A percentile compares a stretch with the other conserved stretches of the same genome.
phyloP scores from a whole-genome alignment of 1,139 yeast species.

The Hyphopichia khmerensis region DNA sequence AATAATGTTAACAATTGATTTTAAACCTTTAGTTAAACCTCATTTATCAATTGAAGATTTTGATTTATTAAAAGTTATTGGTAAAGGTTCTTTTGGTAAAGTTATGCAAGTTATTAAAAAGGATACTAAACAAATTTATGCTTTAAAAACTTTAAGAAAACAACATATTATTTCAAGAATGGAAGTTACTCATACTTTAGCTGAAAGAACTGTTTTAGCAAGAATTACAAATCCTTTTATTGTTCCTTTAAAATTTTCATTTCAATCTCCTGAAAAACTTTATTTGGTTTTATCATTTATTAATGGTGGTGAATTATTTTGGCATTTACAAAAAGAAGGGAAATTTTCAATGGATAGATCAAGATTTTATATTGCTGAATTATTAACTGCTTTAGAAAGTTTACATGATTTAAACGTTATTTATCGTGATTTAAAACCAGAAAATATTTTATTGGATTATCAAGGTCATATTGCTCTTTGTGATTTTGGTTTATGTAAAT shows the following conservation, averaged over 20 bases:
- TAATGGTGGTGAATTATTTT: conserved; percentile 96
- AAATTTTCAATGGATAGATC: conserved; percentile 91
- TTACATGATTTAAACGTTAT: conserved; percentile 91
- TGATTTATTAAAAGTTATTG: conserved; percentile 89
- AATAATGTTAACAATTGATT: conserved; percentile 71
- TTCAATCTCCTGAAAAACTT: conserved; percentile 92
- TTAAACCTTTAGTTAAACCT: conserved; percentile 65
- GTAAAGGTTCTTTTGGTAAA: conserved; percentile 97
- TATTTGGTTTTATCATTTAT: conserved; percentile 89
- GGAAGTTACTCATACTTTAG: conserved; percentile 94
- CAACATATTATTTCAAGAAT: conserved; percentile 91
- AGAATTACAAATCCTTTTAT: conserved; percentile 94
- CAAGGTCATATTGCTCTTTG: conserved; percentile 96
- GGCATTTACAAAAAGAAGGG: conserved; percentile 97
- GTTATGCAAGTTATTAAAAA: conserved; percentile 97
- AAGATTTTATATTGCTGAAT: conserved; percentile 92
- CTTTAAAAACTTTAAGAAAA: conserved; percentile 88
- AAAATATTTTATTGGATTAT: conserved; percentile 88
- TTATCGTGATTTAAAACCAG: conserved; percentile 93
- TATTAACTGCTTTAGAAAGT: conserved; percentile 87
- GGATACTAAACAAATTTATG: conserved; percentile 92
- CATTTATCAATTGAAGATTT: conserved; percentile 87
- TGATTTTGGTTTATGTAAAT: conserved; percentile 95
- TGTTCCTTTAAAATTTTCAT: conserved; percentile 94
- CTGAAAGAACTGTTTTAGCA: conserved; percentile 93